phyloP scores from a whole-genome alignment of 73 alveolate genomes.

The Paramecium pentaurelia region DNA sequence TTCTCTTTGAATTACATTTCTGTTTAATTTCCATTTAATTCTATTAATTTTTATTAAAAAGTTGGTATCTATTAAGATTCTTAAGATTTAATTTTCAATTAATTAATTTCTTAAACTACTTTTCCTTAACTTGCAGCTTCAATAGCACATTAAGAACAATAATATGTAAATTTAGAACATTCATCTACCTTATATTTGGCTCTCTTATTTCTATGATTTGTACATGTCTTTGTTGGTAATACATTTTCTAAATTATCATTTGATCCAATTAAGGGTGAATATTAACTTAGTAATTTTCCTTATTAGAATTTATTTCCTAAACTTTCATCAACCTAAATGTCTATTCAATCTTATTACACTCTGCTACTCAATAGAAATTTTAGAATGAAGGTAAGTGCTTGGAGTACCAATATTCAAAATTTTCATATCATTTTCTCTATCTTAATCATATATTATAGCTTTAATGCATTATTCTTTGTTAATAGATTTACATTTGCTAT shows the following conservation, averaged over 20 bases:
- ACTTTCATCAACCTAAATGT: conserved; percentile 29
- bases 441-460: not conserved
- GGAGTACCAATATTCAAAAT: conserved; percentile 9
- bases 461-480: not conserved
- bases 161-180: not conserved
- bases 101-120: not conserved
- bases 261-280: not conserved
- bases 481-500: conserved; percentile 23
- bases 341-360: conserved; percentile 3
- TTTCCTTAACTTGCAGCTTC: conserved; percentile 4
- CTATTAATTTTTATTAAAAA: not conserved
- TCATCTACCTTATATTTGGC: conserved; percentile 15
- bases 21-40: not conserved
- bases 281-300: not conserved
- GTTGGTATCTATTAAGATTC: not conserved
- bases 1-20: not conserved
- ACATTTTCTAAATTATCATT: not conserved
- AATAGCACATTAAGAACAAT: conserved; percentile 26
- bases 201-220: not conserved
- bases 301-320: not conserved
- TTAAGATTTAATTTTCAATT: not conserved
- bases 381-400: not conserved
- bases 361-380: not conserved
- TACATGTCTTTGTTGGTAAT: not conserved
- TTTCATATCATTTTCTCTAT: conserved; percentile 12